These are phyloP conservation scores for Sherardia arvensis DNA, from an alignment of 257 asterid genomes.

Conservation along the genomic window DNA sequence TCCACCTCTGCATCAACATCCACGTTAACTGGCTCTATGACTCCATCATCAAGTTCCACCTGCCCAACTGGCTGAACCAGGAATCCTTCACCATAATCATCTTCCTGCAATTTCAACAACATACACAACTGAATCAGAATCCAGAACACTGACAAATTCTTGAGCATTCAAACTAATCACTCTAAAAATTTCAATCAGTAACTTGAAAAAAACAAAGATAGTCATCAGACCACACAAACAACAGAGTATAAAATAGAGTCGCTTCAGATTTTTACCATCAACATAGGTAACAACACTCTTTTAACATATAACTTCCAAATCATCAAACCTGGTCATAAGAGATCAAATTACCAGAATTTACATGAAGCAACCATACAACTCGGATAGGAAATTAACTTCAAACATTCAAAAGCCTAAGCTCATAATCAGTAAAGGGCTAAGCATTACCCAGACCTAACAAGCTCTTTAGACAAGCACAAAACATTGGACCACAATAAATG, in stretches of 20 bases:
- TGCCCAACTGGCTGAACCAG: constrained; percentile 70
- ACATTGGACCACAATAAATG: neutral
- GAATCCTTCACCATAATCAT: constrained; percentile 52
- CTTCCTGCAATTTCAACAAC: constrained; percentile 45
- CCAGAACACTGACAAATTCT: neutral
- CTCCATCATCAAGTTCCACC: constrained; percentile 34
- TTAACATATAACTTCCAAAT: neutral
- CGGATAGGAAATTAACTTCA: neutral
- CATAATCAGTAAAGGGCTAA: neutral
- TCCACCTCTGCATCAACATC: constrained; percentile 28
- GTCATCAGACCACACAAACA: too few relatives aligned
- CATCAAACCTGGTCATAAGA: neutral
- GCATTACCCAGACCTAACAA: neutral
- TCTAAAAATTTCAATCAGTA: too few relatives aligned
- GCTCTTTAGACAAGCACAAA: neutral
- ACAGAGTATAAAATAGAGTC: neutral
- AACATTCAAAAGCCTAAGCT: neutral
- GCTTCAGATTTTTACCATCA: neutral
- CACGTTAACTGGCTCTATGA: constrained; percentile 30
- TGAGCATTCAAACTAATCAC: neutral
- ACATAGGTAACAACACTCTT: too few relatives aligned
- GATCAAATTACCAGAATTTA: neutral
- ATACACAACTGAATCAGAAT: neutral
- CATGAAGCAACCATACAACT: neutral
- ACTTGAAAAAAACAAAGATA: too few relatives aligned